Conservation (phyloP, 2,329 filamentous ascomycete species). For the Colletotrichum aenigma region DNA sequence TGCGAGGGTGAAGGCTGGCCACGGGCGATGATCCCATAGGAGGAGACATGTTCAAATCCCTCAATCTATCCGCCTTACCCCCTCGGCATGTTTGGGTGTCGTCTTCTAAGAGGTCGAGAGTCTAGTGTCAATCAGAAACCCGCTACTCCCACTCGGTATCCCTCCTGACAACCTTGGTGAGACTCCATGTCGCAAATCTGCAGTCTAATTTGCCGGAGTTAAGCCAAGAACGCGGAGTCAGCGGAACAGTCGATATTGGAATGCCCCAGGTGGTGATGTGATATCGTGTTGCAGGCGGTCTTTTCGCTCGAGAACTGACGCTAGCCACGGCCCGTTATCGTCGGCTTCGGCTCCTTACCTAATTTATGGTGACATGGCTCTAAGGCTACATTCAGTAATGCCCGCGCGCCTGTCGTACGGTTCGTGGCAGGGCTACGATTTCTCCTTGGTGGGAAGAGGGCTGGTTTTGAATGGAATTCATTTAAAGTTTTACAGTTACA, state of each 20-base stretch:
- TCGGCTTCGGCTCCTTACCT: neutral
- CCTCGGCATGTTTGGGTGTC: neutral
- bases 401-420: neutral
- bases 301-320: neutral
- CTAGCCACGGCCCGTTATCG: neutral
- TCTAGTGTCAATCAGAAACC: conserved; percentile 11
- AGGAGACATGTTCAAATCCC: neutral
- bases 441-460: neutral
- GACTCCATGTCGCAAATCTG: neutral
- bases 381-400: neutral
- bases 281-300: neutral
- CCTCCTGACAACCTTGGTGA: neutral
- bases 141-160: neutral
- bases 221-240: neutral
- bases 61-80: neutral
- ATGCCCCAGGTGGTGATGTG: neutral
- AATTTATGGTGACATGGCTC: neutral
- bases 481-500: neutral
- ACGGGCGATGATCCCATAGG: neutral
- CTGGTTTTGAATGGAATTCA: neutral
- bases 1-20: neutral
- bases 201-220: neutral
- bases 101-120: neutral
- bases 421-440: neutral
- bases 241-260: neutral